Evolutionary conservation across 768 basidiomycete genomes (phyloP).

Genomic region (Mycena polygramma): DNA sequence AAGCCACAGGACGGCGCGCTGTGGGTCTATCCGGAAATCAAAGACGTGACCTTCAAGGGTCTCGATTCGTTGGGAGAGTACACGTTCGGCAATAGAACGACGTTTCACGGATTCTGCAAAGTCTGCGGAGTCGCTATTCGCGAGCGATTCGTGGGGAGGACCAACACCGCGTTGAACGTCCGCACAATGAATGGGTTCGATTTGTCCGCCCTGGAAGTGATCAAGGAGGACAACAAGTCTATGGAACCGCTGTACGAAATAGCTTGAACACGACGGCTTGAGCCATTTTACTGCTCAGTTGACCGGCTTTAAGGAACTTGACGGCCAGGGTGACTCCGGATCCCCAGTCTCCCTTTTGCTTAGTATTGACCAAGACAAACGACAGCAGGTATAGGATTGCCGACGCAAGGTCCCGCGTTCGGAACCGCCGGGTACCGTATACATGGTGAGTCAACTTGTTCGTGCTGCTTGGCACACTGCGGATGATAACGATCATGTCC

Average conservation of each 20-base stretch:
- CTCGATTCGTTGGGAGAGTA: constrained; percentile 16
- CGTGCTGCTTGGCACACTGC: too few relatives aligned
- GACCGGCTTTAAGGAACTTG: too few relatives aligned
- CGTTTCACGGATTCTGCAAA: constrained; percentile 22
- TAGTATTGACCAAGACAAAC: too few relatives aligned
- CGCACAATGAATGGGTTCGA: constrained; percentile 23
- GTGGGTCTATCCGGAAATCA: constrained; percentile 10
- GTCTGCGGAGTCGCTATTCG: constrained; percentile 13
- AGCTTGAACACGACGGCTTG: too few relatives aligned
- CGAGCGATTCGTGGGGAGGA: neutral
- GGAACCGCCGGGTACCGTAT: too few relatives aligned
- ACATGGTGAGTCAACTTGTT: too few relatives aligned
- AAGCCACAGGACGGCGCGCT: constrained; percentile 12
- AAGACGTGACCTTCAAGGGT: constrained; percentile 2
- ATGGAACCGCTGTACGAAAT: constrained; percentile 1
- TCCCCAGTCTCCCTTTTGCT: too few relatives aligned
- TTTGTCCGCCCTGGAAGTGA: constrained; percentile 1
- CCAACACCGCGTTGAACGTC: constrained; percentile 17
- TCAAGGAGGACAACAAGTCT: neutral
- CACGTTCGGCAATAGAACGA: neutral
- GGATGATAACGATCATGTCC: too few relatives aligned
- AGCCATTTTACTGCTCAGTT: too few relatives aligned
- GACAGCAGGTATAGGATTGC: too few relatives aligned
- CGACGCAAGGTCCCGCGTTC: too few relatives aligned
- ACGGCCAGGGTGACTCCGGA: too few relatives aligned